phyloP scores from a whole-genome alignment of 345 rosid genomes.

The Xanthoceras sorbifolium region DNA sequence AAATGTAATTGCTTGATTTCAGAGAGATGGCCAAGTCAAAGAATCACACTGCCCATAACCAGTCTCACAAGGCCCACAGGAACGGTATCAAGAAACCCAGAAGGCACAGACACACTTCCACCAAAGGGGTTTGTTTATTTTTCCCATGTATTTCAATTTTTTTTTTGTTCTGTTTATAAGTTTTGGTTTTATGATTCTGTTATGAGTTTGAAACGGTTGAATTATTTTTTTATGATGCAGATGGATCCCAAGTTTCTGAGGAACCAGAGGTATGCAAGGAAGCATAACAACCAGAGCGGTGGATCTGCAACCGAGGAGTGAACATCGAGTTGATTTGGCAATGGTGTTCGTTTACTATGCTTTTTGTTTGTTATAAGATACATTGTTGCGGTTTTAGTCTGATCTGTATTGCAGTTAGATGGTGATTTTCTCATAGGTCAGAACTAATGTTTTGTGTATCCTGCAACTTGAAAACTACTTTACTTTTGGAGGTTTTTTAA shows the following conservation, averaged over 20 bases:
- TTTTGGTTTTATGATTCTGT: neutral
- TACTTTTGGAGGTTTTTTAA: neutral
- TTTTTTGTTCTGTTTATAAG: neutral
- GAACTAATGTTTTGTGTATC: neutral
- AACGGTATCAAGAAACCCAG: conserved; percentile 34
- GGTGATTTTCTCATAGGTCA: neutral
- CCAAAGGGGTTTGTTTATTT: conserved; percentile 24
- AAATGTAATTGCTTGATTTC: neutral
- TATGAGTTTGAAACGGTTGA: neutral
- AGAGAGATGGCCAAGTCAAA: conserved; percentile 36
- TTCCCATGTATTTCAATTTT: neutral
- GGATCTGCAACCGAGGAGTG: conserved; percentile 27
- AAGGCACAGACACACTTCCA: conserved; percentile 28
- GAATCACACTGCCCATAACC: conserved; percentile 39
- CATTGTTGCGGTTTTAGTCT: neutral
- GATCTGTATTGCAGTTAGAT: neutral
- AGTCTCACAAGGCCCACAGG: conserved; percentile 35
- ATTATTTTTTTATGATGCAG: conserved; percentile 18
- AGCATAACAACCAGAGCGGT: conserved; percentile 43
- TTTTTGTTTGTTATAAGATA: neutral
- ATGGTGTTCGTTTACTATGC: neutral
- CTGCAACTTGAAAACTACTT: neutral
- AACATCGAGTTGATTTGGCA: neutral
- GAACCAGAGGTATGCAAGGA: conserved; percentile 60
- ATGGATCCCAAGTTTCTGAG: conserved; percentile 62